Percentiles rank a stretch among this genome's conserved stretches.
Evolutionary conservation across 2,329 filamentous ascomycete genomes (phyloP).

Genomic region (Diaporthe citriasiana): DNA sequence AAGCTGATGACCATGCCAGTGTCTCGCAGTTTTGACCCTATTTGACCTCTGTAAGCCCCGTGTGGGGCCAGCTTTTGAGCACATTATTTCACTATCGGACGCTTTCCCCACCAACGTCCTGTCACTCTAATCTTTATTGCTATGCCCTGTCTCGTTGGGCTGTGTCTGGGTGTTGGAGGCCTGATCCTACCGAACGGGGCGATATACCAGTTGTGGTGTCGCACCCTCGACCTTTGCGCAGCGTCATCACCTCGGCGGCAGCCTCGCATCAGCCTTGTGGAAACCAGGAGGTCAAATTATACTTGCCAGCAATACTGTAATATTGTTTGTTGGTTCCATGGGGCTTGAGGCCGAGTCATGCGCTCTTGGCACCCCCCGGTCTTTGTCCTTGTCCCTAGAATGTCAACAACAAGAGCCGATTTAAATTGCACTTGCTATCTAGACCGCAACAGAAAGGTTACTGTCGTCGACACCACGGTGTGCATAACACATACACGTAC

Average conservation of each 20-base stretch:
- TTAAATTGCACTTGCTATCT: not conserved
- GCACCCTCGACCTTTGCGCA: not conserved
- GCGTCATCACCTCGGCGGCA: not conserved
- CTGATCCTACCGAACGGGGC: not conserved
- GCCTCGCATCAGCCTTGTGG: constrained; percentile 14
- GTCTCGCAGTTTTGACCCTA: too few species aligned
- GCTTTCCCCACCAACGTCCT: too few species aligned
- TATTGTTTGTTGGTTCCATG: not conserved
- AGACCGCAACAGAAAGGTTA: not conserved
- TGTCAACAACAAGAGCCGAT: too few species aligned
- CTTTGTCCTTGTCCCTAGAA: not conserved
- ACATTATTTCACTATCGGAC: not conserved
- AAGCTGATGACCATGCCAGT: not conserved
- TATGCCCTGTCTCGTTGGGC: not conserved
- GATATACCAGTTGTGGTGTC: not conserved
- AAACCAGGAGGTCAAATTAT: not conserved
- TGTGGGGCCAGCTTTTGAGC: not conserved
- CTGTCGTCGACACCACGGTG: not conserved
- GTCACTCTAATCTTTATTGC: not conserved
- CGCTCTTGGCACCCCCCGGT: not conserved
- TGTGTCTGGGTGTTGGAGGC: not conserved
- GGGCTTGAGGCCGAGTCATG: constrained; percentile 20
- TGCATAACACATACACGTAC: not conserved
- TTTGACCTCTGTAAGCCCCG: not conserved
- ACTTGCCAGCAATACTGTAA: not conserved